Conservation (phyloP, 1,284 basidiomycete genomes). For the Chalciporus piperatoides region DNA sequence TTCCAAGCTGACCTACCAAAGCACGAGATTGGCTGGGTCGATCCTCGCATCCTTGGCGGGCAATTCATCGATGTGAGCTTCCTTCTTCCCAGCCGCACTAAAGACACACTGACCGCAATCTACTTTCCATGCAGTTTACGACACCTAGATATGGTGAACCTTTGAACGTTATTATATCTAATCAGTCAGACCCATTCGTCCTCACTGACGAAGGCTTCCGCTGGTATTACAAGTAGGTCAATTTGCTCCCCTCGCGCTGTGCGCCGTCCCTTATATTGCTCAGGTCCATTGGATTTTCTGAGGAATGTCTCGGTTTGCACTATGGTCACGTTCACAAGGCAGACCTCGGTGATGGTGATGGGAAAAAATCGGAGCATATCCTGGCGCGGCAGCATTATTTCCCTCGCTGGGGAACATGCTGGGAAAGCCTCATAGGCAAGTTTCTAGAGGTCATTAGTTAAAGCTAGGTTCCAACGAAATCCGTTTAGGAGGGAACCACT, state of each 20-base stretch:
- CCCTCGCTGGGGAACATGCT: constrained; percentile 62
- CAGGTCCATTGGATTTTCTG: constrained; percentile 75
- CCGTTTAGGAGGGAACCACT: constrained; percentile 53
- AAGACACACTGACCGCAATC: constrained; percentile 1
- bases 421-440: constrained; percentile 64
- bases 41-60: constrained; percentile 68
- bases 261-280: constrained; percentile 3
- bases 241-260: neutral
- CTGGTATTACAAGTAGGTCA: constrained; percentile 51
- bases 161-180: constrained; percentile 60
- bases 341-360: constrained; percentile 70
- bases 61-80: constrained; percentile 63
- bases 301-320: constrained; percentile 71
- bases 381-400: constrained; percentile 69
- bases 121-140: constrained; percentile 48
- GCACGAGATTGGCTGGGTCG: constrained; percentile 52
- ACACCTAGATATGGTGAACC: constrained; percentile 66
- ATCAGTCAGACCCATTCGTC: constrained; percentile 61
- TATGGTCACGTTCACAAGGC: constrained; percentile 63
- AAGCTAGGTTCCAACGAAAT: neutral
- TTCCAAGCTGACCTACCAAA: constrained; percentile 15
- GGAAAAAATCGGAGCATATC: constrained; percentile 56
- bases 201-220: constrained; percentile 63
- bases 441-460: constrained; percentile 26
- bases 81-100: constrained; percentile 4